Conservation (phyloP, 768 basidiomycete species). For the Amanita inopinata region DNA sequence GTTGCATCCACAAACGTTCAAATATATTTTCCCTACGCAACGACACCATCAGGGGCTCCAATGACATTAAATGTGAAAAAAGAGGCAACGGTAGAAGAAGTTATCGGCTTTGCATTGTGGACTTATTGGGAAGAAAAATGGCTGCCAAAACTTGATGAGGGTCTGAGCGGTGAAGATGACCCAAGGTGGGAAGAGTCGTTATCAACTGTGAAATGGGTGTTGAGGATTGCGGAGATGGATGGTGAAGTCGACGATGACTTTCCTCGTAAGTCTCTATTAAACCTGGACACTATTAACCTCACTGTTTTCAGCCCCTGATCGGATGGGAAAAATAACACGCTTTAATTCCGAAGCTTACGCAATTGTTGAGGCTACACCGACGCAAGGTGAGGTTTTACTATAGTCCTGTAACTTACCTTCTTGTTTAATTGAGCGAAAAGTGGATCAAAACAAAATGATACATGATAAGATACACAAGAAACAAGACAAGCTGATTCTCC, state of each 20-base stretch:
- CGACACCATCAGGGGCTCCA: constrained; percentile 44
- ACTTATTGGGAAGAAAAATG: constrained; percentile 89
- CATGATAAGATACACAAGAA: constrained; percentile 73
- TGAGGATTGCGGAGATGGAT: constrained; percentile 92
- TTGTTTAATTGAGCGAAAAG: constrained; percentile 25
- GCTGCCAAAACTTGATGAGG: constrained; percentile 69
- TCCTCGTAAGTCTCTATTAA: constrained; percentile 55
- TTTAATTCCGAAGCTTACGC: constrained; percentile 91
- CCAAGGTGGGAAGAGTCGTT: constrained; percentile 47
- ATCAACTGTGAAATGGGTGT: constrained; percentile 81
- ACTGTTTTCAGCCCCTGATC: constrained; percentile 69
- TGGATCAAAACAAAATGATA: constrained; percentile 69
- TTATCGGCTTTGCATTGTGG: constrained; percentile 88
- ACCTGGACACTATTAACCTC: neutral
- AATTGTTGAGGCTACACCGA: constrained; percentile 62
- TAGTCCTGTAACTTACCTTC: neutral
- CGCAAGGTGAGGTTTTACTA: constrained; percentile 44
- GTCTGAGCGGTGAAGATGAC: constrained; percentile 48
- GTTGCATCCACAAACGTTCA: constrained; percentile 53
- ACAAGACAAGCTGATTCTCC: constrained; percentile 36
- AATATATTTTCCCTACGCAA: constrained; percentile 81
- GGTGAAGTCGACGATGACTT: constrained; percentile 99
- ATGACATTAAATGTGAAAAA: constrained; percentile 72
- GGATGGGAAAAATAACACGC: constrained; percentile 74
- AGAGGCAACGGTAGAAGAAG: constrained; percentile 91